phyloP scores from a whole-genome alignment of 2,329 filamentous ascomycete genomes.

The Penicillium digitatum region DNA sequence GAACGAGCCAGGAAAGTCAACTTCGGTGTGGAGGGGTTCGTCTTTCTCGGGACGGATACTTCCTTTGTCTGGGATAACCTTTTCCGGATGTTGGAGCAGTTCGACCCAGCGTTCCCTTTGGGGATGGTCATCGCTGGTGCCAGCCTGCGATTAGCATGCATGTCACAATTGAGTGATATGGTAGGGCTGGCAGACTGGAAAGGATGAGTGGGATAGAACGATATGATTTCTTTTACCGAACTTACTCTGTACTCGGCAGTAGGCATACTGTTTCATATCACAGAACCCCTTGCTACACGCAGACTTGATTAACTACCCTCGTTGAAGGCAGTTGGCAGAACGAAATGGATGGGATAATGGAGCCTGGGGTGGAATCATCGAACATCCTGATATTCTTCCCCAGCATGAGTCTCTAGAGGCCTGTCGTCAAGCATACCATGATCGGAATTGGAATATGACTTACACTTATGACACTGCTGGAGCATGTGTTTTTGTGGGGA shows the following conservation, averaged over 20 bases:
- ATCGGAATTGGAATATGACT: slow-evolving; percentile 23
- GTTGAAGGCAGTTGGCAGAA: slow-evolving; percentile 19
- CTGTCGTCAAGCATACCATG: slow-evolving; percentile 27
- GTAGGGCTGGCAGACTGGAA: slow-evolving; percentile 47
- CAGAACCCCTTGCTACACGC: slow-evolving; percentile 25
- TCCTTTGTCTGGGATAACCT: slow-evolving; percentile 46
- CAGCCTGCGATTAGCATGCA: slow-evolving; percentile 51
- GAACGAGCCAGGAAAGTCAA: slow-evolving; percentile 49
- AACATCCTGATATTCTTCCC: slow-evolving; percentile 23
- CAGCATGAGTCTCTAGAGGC: slow-evolving; percentile 30
- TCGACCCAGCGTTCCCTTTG: slow-evolving; percentile 46
- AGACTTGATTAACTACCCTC: slow-evolving; percentile 32
- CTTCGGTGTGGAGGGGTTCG: slow-evolving; percentile 52
- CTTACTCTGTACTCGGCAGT: neutral
- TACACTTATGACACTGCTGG: slow-evolving; percentile 25
- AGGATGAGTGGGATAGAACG: slow-evolving; percentile 19
- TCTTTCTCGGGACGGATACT: slow-evolving; percentile 57
- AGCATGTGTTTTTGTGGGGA: slow-evolving; percentile 24
- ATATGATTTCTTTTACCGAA: slow-evolving; percentile 11
- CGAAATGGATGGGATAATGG: slow-evolving; percentile 36
- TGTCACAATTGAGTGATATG: slow-evolving; percentile 47
- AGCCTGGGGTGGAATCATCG: slow-evolving; percentile 31
- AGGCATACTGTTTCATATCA: neutral
- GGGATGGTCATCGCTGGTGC: slow-evolving; percentile 48
- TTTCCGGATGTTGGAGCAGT: slow-evolving; percentile 49